A percentile compares a stretch with the other conserved stretches of the same genome.
Conservation (phyloP, 371 early-diverging fungal genomes). For the Syncephalastrum racemosum region DNA sequence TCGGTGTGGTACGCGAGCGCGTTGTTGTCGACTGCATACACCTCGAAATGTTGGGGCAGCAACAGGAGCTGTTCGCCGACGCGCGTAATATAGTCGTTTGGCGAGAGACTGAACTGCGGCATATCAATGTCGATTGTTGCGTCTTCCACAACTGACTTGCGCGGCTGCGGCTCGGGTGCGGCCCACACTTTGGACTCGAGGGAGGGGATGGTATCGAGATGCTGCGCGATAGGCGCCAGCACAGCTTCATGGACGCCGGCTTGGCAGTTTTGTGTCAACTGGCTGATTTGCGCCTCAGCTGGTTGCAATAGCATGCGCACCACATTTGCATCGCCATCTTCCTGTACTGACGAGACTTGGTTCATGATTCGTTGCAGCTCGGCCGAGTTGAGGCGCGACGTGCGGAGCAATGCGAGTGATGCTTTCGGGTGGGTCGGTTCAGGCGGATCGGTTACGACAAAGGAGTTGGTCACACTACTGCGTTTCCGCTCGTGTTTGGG, state of each 20-base stretch:
- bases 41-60: conserved; percentile 71
- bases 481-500: conserved; percentile 20
- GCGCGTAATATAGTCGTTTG: conserved; percentile 65
- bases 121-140: conserved; percentile 32
- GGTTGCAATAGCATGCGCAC: conserved; percentile 7
- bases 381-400: conserved; percentile 57
- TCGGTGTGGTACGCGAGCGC: conserved; percentile 54
- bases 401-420: conserved; percentile 46
- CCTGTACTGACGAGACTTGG: conserved; percentile 17
- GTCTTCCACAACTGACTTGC: conserved; percentile 16
- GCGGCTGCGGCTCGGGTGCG: conserved; percentile 20
- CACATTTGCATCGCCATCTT: conserved; percentile 14
- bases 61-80: conserved; percentile 68
- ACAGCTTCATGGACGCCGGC: conserved; percentile 60
- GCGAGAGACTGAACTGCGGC: conserved; percentile 62
- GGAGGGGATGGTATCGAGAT: conserved; percentile 41
- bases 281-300: conserved; percentile 8
- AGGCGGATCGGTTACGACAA: conserved; percentile 1
- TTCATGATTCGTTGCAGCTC: conserved; percentile 20
- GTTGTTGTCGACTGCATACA: conserved; percentile 54
- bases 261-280: conserved; percentile 52
- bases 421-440: conserved; percentile 32
- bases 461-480: conserved; percentile 10
- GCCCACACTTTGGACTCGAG: conserved; percentile 35
- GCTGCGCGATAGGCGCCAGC: conserved; percentile 48